Evolutionary conservation across 345 rosid species (phyloP), one percentile per base, ranked within the genome.

Genomic region (Hibiscus trionum): DNA sequence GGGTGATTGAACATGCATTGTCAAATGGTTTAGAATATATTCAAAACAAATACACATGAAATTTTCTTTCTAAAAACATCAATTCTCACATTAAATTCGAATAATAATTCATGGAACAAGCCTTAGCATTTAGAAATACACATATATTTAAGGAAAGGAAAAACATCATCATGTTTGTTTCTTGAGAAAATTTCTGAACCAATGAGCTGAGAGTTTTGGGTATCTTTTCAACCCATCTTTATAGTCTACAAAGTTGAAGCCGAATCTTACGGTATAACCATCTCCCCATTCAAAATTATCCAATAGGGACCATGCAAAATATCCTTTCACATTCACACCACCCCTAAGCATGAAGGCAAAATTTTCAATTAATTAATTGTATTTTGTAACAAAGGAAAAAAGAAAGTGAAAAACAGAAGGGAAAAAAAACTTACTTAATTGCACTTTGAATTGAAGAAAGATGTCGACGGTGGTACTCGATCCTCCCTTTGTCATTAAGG

Each of bases 241-340:
- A 68, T 61, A 83, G 61, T 84, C 87, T 11, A 84, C 59, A 70
- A 68, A 83, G 31, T 76, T 58, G 14, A 85, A 59, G 47, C 84
- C 89, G 17, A 81, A 83, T 37, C 87, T 72, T 2, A 73, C 71
- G 0, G 66, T 69, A 5, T 78, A 85, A 9, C 85, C 82, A 53
- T 17, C 14, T 24, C n/a, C 50, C 85, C 85, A 83, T 56, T 83
- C 87, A 10, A 83, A 81, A 70, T 81, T 76, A 47, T 85, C 88
- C 56, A 84, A 17, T 72, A 84, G 67, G 1, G 88, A 82, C 86
- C 88, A 80, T 66, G 78, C 76, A 66, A 84, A 84, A 50, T 85
- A 81, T 24, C 87, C 81, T 4, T 83, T 80, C 5, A 82, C 83
- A 2, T 62, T 74, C 44, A 72, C 83, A 1, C 81, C 75, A 73